phyloP scores from a whole-genome alignment of 2,329 filamentous ascomycete species.

The Calonectria multiphialidica region DNA sequence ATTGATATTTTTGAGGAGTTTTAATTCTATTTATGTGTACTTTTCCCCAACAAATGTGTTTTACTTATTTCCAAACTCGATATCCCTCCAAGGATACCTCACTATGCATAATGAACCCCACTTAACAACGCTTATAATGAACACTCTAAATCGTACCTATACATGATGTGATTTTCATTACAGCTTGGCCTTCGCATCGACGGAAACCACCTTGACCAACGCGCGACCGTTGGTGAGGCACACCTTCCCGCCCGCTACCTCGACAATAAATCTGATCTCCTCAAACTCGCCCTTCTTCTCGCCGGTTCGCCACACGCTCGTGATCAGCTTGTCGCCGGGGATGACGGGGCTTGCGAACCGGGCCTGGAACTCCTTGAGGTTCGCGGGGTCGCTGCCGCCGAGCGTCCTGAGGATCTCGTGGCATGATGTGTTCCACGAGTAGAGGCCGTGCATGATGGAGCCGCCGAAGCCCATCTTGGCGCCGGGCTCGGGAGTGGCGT shows the following conservation, averaged over 20 bases:
- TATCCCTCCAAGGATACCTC: neutral
- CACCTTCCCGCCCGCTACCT: slow-evolving; percentile 84
- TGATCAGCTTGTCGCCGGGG: slow-evolving; percentile 85
- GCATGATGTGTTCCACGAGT: slow-evolving; percentile 84
- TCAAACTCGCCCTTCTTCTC: slow-evolving; percentile 75
- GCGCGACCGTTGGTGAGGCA: slow-evolving; percentile 90
- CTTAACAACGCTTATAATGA: neutral
- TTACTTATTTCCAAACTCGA: neutral
- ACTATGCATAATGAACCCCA: slow-evolving; percentile 1
- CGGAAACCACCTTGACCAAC: slow-evolving; percentile 73
- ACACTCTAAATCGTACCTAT: neutral
- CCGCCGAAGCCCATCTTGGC: slow-evolving; percentile 93
- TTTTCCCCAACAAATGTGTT: neutral
- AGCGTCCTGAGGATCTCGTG: slow-evolving; percentile 80
- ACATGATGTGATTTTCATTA: slow-evolving; percentile 43
- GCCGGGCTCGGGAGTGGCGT: slow-evolving; percentile 87
- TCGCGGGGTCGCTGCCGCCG: slow-evolving; percentile 82
- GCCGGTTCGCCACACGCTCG: slow-evolving; percentile 85
- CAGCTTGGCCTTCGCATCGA: slow-evolving; percentile 70
- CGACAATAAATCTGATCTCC: slow-evolving; percentile 84
- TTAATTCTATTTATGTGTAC: neutral
- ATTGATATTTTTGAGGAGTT: neutral
- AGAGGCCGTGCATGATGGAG: slow-evolving; percentile 89
- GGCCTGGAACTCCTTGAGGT: slow-evolving; percentile 90
- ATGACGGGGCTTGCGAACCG: slow-evolving; percentile 88